A percentile compares a stretch with the other conserved stretches of the same genome.
Evolutionary conservation across 805 yeast species (phyloP).

Genomic region (Candida golubevii): DNA sequence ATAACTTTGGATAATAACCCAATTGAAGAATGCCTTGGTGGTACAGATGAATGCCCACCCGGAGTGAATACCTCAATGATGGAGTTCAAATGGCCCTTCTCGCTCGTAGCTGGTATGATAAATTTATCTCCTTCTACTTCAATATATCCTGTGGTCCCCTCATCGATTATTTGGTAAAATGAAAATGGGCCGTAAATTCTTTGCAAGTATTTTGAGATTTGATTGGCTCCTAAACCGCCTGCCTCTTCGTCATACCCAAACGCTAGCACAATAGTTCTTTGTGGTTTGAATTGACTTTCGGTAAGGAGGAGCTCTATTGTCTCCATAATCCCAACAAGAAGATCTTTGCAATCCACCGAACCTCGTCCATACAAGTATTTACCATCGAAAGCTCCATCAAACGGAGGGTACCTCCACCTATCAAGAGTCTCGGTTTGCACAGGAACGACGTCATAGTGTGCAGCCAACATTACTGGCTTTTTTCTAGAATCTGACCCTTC

Average conservation of each 20-base stretch:
- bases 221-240: conserved; percentile 37
- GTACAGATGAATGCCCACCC: conserved; percentile 51
- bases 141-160: conserved; percentile 21
- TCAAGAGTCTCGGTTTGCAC: conserved; percentile 52
- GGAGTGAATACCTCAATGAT: conserved; percentile 39
- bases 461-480: conserved; percentile 66
- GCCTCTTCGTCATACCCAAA: conserved; percentile 53
- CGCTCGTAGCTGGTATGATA: conserved; percentile 40
- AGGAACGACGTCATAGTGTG: conserved; percentile 83
- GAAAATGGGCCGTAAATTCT: conserved; percentile 40
- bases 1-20: conserved; percentile 44
- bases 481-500: conserved; percentile 50
- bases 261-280: conserved; percentile 41
- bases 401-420: conserved; percentile 68
- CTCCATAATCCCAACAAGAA: conserved; percentile 40
- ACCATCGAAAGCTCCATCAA: conserved; percentile 57
- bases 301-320: conserved; percentile 30
- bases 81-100: conserved; percentile 45
- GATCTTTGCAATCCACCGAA: conserved; percentile 37
- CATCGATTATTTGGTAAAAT: conserved; percentile 43
- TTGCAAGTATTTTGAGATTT: conserved; percentile 31
- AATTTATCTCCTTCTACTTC: conserved; percentile 24
- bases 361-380: conserved; percentile 34
- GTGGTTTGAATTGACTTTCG: conserved; percentile 34
- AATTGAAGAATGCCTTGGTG: conserved; percentile 46